Evolutionary conservation across 2,329 filamentous ascomycete genomes (phyloP).

Genomic region (Hypoxylon sp.): DNA sequence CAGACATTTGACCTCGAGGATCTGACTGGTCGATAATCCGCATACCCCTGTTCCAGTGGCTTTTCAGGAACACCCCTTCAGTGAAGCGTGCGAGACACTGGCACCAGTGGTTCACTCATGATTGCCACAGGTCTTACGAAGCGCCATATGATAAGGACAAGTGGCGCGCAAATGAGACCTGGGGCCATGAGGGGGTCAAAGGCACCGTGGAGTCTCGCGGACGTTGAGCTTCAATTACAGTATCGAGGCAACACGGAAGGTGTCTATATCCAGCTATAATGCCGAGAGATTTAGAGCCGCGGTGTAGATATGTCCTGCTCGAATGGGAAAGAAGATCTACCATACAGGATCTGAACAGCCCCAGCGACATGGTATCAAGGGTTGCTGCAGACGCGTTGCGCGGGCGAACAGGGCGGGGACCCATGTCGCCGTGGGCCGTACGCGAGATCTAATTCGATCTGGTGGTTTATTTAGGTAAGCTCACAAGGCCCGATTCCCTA

Average conservation of each 20-base stretch:
- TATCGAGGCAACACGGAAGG: background rate
- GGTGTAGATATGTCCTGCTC: slow-evolving; percentile 25
- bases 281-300: slow-evolving; percentile 19
- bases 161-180: slow-evolving; percentile 10
- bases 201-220: background rate
- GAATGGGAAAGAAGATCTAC: slow-evolving; percentile 26
- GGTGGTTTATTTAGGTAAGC: slow-evolving; percentile 17
- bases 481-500: slow-evolving; percentile 34
- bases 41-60: slow-evolving; percentile 4
- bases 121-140: slow-evolving; percentile 19
- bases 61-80: slow-evolving; percentile 4
- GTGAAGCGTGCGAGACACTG: slow-evolving; percentile 7
- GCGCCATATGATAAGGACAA: slow-evolving; percentile 12
- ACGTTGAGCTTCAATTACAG: background rate
- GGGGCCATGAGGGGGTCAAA: slow-evolving; percentile 4
- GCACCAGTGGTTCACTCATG: slow-evolving; percentile 23
- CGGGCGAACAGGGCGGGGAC: slow-evolving; percentile 8
- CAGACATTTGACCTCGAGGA: background rate
- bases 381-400: slow-evolving; percentile 16
- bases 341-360: slow-evolving; percentile 2
- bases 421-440: slow-evolving; percentile 33
- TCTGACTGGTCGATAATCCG: slow-evolving; percentile 20
- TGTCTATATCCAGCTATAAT: slow-evolving; percentile 10
- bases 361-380: slow-evolving; percentile 11
- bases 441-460: slow-evolving; percentile 33